These are phyloP conservation scores for Penicillium sclerotigenum DNA, from an alignment of 2,329 filamentous ascomycete genomes.

Conservation along the genomic window DNA sequence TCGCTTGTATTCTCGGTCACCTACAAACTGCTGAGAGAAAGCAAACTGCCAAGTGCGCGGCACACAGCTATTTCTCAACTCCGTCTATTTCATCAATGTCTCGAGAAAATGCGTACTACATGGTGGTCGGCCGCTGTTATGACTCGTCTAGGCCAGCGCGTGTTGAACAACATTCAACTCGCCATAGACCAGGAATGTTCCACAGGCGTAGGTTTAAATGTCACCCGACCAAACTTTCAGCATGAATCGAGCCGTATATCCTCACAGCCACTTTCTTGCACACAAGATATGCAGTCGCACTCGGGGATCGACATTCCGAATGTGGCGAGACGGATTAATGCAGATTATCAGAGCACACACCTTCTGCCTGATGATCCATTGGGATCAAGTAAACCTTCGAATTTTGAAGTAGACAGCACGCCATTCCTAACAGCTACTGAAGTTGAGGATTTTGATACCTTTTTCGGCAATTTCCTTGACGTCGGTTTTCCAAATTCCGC, in stretches of 20 bases:
- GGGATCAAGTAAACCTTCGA: background rate
- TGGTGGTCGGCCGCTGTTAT: slow-evolving; percentile 20
- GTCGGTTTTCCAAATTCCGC: slow-evolving; percentile 11
- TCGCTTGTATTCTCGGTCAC: slow-evolving; percentile 17
- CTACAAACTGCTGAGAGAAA: slow-evolving; percentile 16
- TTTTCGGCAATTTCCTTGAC: slow-evolving; percentile 15
- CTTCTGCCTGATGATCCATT: background rate
- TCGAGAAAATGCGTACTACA: slow-evolving; percentile 6
- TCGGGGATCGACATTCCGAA: background rate
- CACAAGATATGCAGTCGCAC: background rate
- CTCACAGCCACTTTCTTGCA: background rate
- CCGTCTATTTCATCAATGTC: slow-evolving; percentile 9
- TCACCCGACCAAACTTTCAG: background rate
- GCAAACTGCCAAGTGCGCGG: slow-evolving; percentile 10
- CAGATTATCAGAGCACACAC: background rate
- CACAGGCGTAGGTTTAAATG: slow-evolving; percentile 1
- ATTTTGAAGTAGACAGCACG: background rate
- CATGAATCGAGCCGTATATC: background rate
- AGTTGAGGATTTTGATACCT: slow-evolving; percentile 7
- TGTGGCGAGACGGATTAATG: background rate
- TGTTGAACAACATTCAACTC: slow-evolving; percentile 11
- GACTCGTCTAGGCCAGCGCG: slow-evolving; percentile 11
- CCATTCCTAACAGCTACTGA: background rate
- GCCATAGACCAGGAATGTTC: slow-evolving; percentile 1
- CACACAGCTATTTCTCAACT: slow-evolving; percentile 8